These are phyloP conservation scores for Fusarium sp. DNA, from an alignment of 2,329 filamentous ascomycete species.

Conservation along the genomic window DNA sequence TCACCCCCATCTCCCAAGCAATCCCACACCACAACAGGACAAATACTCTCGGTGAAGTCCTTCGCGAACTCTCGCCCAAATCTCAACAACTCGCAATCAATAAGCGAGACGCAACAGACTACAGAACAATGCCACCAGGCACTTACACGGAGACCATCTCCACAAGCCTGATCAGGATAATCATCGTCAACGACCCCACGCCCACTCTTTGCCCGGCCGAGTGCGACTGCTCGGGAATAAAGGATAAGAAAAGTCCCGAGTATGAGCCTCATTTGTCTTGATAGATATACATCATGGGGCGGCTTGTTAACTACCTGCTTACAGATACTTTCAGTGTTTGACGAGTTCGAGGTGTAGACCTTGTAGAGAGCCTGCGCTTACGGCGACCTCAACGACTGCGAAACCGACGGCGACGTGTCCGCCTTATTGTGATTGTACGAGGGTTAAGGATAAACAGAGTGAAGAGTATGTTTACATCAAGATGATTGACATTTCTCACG, in stretches of 20 bases:
- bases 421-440: conserved; percentile 39
- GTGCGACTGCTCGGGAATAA: conserved; percentile 46
- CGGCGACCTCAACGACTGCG: conserved; percentile 9
- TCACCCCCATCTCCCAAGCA: not conserved
- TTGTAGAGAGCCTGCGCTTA: conserved; percentile 35
- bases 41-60: not conserved
- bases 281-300: not conserved
- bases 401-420: conserved; percentile 14
- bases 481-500: too few relatives aligned
- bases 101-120: conserved; percentile 24
- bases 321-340: conserved; percentile 47
- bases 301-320: conserved; percentile 2
- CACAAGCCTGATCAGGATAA: conserved; percentile 28
- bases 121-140: conserved; percentile 42
- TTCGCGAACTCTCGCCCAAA: not conserved
- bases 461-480: conserved; percentile 40
- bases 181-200: conserved; percentile 35
- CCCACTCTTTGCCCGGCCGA: conserved; percentile 25
- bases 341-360: conserved; percentile 42
- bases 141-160: conserved; percentile 41
- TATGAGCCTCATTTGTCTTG: conserved; percentile 8
- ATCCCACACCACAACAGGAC: not conserved
- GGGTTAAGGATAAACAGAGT: conserved; percentile 43
- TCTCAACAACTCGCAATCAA: not conserved
- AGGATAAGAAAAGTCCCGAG: conserved; percentile 43